Evolutionary conservation across 2,329 filamentous ascomycete genomes (phyloP).

Genomic region (Ophiocordyceps polyrhachis-furcata): DNA sequence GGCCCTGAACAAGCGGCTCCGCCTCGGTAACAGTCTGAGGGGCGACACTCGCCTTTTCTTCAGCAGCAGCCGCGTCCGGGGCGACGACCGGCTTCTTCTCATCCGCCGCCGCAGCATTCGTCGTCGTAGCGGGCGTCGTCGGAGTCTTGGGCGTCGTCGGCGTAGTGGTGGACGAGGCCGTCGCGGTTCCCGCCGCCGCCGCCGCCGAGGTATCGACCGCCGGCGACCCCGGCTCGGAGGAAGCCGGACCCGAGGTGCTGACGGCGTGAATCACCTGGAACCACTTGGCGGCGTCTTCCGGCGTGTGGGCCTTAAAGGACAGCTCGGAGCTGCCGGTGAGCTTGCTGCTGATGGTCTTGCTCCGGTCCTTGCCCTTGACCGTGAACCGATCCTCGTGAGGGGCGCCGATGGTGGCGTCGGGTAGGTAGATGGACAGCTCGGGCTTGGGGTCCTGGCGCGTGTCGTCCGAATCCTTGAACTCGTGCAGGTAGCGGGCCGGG

Average conservation of each 20-base stretch:
- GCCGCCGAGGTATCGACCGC: slow-evolving; percentile 3
- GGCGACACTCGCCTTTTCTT: slow-evolving; percentile 6
- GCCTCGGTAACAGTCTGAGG: not conserved
- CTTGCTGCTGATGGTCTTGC: slow-evolving; percentile 62
- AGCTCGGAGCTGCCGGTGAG: slow-evolving; percentile 66
- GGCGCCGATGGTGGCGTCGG: slow-evolving; percentile 63
- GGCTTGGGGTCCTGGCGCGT: slow-evolving; percentile 54
- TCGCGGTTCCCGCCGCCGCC: not conserved
- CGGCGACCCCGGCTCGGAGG: slow-evolving; percentile 15
- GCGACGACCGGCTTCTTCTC: slow-evolving; percentile 1
- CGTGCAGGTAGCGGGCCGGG: slow-evolving; percentile 73
- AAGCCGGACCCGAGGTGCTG: slow-evolving; percentile 28
- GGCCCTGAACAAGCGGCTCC: slow-evolving; percentile 1
- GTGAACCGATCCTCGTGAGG: slow-evolving; percentile 71
- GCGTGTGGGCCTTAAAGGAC: slow-evolving; percentile 70
- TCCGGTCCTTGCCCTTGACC: slow-evolving; percentile 85
- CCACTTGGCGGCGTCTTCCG: slow-evolving; percentile 71
- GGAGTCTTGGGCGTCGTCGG: not conserved
- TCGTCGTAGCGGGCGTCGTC: not conserved
- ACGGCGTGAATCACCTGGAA: slow-evolving; percentile 50
- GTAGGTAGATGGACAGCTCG: slow-evolving; percentile 78
- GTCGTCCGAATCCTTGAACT: slow-evolving; percentile 85
- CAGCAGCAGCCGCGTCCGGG: not conserved
- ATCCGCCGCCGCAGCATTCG: not conserved
- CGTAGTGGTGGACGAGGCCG: not conserved